Conservation (phyloP, 2,329 filamentous ascomycete genomes). For the Dactylella cylindrospora region DNA sequence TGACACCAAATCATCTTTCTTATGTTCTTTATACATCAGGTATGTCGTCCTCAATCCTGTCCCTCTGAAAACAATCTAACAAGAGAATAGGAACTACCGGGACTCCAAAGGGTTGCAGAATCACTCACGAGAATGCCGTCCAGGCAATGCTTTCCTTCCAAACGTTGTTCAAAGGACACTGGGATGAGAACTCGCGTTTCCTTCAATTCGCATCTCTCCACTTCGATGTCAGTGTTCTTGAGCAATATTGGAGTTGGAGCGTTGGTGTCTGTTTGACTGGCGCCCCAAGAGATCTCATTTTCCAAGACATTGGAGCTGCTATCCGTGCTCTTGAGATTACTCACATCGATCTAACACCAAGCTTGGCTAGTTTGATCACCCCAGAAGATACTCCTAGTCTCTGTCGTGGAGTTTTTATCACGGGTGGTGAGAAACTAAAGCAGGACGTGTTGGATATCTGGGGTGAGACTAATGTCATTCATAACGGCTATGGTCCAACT, state of each 20-base stretch:
- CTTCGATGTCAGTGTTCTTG: constrained; percentile 89
- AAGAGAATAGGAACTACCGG: constrained; percentile 70
- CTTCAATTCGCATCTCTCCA: constrained; percentile 92
- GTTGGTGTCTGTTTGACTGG: constrained; percentile 82
- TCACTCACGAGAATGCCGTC: constrained; percentile 84
- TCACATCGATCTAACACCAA: constrained; percentile 89
- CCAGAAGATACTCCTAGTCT: constrained; percentile 79
- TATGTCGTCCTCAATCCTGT: background rate
- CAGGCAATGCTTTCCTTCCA: constrained; percentile 89
- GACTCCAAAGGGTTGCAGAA: constrained; percentile 80
- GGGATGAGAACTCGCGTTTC: constrained; percentile 74
- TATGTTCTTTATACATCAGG: constrained; percentile 82
- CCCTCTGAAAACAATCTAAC: background rate
- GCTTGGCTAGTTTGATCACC: constrained; percentile 73
- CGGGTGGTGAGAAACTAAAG: constrained; percentile 82
- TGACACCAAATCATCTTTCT: constrained; percentile 62
- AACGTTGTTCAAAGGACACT: constrained; percentile 72
- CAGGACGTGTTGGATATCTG: constrained; percentile 86
- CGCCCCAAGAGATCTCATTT: constrained; percentile 77
- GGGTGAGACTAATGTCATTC: constrained; percentile 77
- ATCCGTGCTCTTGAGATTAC: constrained; percentile 75
- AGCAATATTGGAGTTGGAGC: constrained; percentile 95
- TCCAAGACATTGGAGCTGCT: constrained; percentile 75
- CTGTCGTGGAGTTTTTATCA: constrained; percentile 84
- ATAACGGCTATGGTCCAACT: constrained; percentile 87